Evolutionary conservation across 2,329 filamentous ascomycete genomes (phyloP), one percentile per base, ranked within the genome.

Genomic region (Fusarium liriodendri): DNA sequence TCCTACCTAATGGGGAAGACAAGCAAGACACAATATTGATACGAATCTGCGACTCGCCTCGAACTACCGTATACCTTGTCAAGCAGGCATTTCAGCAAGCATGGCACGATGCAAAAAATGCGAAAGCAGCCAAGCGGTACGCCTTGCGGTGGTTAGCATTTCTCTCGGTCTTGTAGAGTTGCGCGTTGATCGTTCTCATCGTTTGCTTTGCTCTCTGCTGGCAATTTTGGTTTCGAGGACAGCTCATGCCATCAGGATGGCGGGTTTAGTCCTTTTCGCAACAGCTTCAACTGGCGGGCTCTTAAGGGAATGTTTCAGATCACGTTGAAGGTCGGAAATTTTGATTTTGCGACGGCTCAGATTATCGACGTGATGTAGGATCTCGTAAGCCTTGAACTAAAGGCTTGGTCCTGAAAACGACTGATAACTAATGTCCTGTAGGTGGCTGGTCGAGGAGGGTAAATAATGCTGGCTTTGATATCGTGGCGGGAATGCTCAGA

Each of bases 301-400:
- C 33, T 38, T 0, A 33, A 29, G 4, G 42, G 50, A 3, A 71
- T 70, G 8, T 73, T 73, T 5, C 40, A 71, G 3, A 42, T 71
- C 3, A 73, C 63, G 0, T 33, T 73, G 1, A 6, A 42, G 7
- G 33, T 47, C 25, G 62, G 67, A 4, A 20, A 27, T 0, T 2
- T 71, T 0, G 33, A 9, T 10, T 73, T 73, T 8, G 45, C 63
- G 0, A 32, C 29, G 1, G 70, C 60, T 0, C 73, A 73, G 27
- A 4, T 71, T 0, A 9, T 73, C 1, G 71, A 73, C 1, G 52
- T 73, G 10, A 13, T 14, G 0, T 73, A 67, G 71, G 64, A 73
- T 25, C 22, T 73, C 27, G 71, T 73, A 8, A 42, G 63, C 57
- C 1, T 14, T 10, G 2, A 4, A 16, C 16, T 14, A 10, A 14